Conservation (phyloP, 139 green algal species). For the Micractinium sp. region DNA sequence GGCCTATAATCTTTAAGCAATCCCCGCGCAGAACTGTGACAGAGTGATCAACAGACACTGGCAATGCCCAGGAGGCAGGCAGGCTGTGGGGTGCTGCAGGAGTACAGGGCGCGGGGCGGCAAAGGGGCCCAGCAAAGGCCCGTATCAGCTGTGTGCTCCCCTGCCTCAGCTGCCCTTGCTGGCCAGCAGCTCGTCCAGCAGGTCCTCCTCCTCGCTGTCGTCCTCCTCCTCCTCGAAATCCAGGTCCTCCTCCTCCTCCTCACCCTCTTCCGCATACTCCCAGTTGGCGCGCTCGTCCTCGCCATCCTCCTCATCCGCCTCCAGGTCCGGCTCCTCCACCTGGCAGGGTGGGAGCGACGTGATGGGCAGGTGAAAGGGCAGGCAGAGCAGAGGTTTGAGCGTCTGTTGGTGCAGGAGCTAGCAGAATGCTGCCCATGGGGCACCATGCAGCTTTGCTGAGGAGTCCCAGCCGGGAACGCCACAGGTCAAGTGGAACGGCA, state of each 20-base stretch:
- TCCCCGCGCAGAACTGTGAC: too few relatives aligned
- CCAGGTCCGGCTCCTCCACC: constrained; percentile 36
- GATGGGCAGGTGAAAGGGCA: neutral
- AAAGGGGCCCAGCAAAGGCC: neutral
- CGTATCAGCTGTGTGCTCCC: neutral
- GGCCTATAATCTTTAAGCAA: neutral
- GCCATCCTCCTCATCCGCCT: constrained; percentile 35
- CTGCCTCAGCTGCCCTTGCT: neutral
- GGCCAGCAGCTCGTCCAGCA: constrained; percentile 44
- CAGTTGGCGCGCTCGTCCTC: constrained; percentile 31
- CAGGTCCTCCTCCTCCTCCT: constrained; percentile 43
- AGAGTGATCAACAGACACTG: neutral
- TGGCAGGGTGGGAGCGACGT: neutral
- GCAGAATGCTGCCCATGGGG: neutral
- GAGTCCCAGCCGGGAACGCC: neutral
- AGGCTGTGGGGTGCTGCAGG: neutral
- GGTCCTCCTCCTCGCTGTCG: constrained; percentile 31
- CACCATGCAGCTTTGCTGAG: neutral
- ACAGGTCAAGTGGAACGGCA: neutral
- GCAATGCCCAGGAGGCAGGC: neutral
- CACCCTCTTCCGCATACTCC: neutral
- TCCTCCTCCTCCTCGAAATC: constrained; percentile 35
- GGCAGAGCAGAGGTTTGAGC: neutral
- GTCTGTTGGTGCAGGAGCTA: neutral
- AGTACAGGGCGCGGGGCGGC: neutral